Evolutionary conservation across 768 basidiomycete species (phyloP).

Genomic region (Rhizopogon vesiculosus): DNA sequence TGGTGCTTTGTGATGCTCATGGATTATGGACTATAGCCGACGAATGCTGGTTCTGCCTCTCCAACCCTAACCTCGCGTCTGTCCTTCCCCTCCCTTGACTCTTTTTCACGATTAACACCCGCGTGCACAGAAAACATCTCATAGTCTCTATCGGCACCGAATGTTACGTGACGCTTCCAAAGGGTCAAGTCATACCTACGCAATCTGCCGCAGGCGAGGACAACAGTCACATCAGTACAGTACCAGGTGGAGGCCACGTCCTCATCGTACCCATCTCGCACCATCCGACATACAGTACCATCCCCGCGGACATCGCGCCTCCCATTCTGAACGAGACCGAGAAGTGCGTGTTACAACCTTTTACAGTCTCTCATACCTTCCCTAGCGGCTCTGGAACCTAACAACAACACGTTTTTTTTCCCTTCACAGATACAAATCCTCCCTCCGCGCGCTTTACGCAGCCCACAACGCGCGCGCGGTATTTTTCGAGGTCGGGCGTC

Average conservation of each 20-base stretch:
- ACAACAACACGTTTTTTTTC: neutral
- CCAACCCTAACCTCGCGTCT: slow-evolving; percentile 86
- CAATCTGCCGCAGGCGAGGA: slow-evolving; percentile 45
- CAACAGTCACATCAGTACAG: slow-evolving; percentile 29
- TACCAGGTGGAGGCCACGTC: slow-evolving; percentile 96
- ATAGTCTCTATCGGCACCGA: slow-evolving; percentile 92
- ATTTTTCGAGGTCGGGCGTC: slow-evolving; percentile 82
- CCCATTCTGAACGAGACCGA: slow-evolving; percentile 81
- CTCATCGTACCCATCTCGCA: slow-evolving; percentile 93
- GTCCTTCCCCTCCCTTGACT: slow-evolving; percentile 21
- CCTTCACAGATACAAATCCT: slow-evolving; percentile 64
- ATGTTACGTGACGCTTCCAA: slow-evolving; percentile 94
- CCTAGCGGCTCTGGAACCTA: neutral
- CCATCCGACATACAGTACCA: slow-evolving; percentile 80
- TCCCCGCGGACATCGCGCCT: slow-evolving; percentile 71
- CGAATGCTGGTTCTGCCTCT: slow-evolving; percentile 98
- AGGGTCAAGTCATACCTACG: slow-evolving; percentile 90
- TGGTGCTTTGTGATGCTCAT: neutral
- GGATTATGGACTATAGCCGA: slow-evolving; percentile 48
- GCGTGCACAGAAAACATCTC: slow-evolving; percentile 73
- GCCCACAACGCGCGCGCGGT: slow-evolving; percentile 66
- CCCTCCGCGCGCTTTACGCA: slow-evolving; percentile 67
- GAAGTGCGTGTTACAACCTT: slow-evolving; percentile 38
- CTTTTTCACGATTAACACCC: neutral
- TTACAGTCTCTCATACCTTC: slow-evolving; percentile 1